These are phyloP conservation scores for Carnegiea gigantea DNA, from an alignment of 179 eudicot genomes.

Conservation along the genomic window DNA sequence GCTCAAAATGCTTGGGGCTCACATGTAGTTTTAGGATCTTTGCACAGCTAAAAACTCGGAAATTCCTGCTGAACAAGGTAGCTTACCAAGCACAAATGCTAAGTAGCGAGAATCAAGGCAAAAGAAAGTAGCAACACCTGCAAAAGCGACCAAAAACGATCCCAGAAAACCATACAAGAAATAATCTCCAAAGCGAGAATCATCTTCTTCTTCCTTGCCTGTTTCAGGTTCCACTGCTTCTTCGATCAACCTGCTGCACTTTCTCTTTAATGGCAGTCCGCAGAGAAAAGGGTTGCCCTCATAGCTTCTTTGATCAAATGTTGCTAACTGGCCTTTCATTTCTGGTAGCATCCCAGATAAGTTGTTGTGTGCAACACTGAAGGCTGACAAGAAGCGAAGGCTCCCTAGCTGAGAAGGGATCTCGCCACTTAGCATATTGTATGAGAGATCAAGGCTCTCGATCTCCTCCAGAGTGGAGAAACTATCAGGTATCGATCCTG, in stretches of 20 bases:
- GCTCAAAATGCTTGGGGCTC: background rate
- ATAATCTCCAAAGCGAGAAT: background rate
- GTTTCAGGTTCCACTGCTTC: background rate
- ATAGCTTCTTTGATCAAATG: slow-evolving; percentile 14
- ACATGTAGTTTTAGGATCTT: background rate
- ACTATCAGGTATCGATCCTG: slow-evolving; percentile 1
- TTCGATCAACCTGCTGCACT: background rate
- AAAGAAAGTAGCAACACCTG: background rate
- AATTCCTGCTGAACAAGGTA: background rate
- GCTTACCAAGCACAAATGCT: background rate
- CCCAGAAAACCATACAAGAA: slow-evolving; percentile 13
- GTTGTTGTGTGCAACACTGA: slow-evolving; percentile 16
- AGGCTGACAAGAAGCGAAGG: slow-evolving; percentile 17
- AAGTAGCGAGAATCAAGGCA: slow-evolving; percentile 8
- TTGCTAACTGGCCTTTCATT: slow-evolving; percentile 13
- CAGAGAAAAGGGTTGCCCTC: slow-evolving; percentile 15
- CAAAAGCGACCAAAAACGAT: slow-evolving; percentile 1
- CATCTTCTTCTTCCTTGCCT: background rate
- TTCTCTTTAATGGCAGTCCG: slow-evolving; percentile 18
- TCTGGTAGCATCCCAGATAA: slow-evolving; percentile 16
- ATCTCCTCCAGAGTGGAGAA: slow-evolving; percentile 9
- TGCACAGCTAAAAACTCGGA: background rate
- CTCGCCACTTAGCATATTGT: slow-evolving; percentile 14
- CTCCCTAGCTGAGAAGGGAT: slow-evolving; percentile 10
- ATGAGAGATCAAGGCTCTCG: slow-evolving; percentile 16